A percentile compares a stretch with the other conserved stretches of the same genome.
Conservation (phyloP, 805 yeast genomes). For the Pichia heedii region DNA sequence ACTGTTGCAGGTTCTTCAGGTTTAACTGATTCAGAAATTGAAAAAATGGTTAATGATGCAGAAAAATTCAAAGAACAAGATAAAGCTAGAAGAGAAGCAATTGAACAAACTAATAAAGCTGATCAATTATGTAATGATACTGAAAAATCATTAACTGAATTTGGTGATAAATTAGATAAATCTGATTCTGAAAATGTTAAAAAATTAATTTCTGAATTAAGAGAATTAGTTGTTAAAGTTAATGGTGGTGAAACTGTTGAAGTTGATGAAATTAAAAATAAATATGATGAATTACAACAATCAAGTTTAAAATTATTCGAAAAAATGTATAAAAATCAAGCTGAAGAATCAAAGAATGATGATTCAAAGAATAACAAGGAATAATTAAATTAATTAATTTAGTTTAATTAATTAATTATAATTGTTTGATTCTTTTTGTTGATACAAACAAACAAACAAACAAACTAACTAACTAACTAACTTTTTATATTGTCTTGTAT, state of each 20-base stretch:
- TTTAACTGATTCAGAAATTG: constrained; percentile 58
- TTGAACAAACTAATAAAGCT: constrained; percentile 69
- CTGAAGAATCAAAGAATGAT: constrained; percentile 10
- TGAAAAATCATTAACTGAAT: constrained; percentile 74
- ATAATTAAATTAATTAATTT: background rate
- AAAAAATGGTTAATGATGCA: constrained; percentile 56
- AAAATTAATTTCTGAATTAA: constrained; percentile 48
- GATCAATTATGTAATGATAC: constrained; percentile 80
- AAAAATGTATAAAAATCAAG: constrained; percentile 45
- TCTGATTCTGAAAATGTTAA: constrained; percentile 40
- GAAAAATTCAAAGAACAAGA: constrained; percentile 53
- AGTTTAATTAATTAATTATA: too few species aligned
- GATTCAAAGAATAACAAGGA: constrained; percentile 11
- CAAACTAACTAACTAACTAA: too few species aligned
- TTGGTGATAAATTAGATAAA: constrained; percentile 49
- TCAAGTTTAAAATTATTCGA: constrained; percentile 70
- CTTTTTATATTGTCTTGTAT: background rate
- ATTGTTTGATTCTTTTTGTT: too few species aligned
- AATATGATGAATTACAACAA: constrained; percentile 68
- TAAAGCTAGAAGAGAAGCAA: constrained; percentile 46
- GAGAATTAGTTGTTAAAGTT: constrained; percentile 57
- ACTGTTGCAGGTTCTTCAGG: constrained; percentile 66
- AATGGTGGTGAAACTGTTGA: constrained; percentile 43
- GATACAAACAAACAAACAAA: too few species aligned
- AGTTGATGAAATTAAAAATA: constrained; percentile 51